Percentiles rank a stretch among this genome's conserved stretches.
These are phyloP conservation scores for Solanum virginianum DNA, from an alignment of 257 asterid genomes.

Conservation along the genomic window DNA sequence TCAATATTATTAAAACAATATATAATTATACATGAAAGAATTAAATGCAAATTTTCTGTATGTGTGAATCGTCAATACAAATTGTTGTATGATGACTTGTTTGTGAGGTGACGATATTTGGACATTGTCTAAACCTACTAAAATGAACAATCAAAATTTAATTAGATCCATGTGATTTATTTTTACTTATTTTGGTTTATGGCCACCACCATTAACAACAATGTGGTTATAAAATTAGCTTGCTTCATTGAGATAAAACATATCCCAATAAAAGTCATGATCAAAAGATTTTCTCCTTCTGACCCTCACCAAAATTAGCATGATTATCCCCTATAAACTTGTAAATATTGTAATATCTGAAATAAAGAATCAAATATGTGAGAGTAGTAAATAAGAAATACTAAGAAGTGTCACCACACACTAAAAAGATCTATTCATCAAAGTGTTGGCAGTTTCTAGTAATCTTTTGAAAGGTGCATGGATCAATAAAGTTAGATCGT, in stretches of 20 bases:
- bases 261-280: not conserved
- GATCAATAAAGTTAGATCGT: not conserved
- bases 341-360: not conserved
- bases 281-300: not conserved
- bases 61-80: not conserved
- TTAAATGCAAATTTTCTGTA: too few relatives aligned
- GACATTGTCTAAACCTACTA: not conserved
- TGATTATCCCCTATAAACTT: not conserved
- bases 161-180: not conserved
- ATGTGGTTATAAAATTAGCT: not conserved
- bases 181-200: not conserved
- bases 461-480: not conserved
- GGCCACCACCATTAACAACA: not conserved
- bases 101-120: not conserved
- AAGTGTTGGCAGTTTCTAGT: not conserved
- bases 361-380: not conserved
- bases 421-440: not conserved
- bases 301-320: not conserved
- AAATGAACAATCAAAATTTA: not conserved
- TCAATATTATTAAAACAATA: not conserved
- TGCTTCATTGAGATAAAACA: not conserved
- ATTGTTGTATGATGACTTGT: not conserved
- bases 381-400: not conserved
- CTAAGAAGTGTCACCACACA: not conserved
- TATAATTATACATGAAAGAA: too few relatives aligned